phyloP scores from a whole-genome alignment of 1,139 yeast genomes.

The Taphrina confusa region DNA sequence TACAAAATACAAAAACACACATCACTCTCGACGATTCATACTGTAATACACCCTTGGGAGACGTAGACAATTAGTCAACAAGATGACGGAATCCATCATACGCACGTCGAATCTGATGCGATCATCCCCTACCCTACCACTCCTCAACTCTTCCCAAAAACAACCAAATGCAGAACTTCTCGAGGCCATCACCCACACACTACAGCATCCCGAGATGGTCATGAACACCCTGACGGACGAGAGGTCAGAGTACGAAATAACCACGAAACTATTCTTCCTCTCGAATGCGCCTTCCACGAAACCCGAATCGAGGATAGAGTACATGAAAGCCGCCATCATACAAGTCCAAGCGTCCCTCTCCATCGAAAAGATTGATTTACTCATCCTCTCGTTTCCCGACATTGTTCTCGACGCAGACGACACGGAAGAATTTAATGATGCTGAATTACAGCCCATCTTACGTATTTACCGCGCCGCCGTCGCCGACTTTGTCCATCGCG shows the following conservation, averaged over 20 bases:
- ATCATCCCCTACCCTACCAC: conserved; percentile 7
- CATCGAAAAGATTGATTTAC: conserved; percentile 3
- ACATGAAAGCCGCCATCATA: conserved; percentile 2
- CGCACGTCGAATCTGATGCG: conserved; percentile 18
- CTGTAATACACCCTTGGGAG: too few species aligned
- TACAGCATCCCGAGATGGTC: background rate
- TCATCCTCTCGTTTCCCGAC: conserved; percentile 32
- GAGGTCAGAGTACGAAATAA: conserved; percentile 28
- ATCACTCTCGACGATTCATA: too few species aligned
- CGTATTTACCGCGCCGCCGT: conserved; percentile 11
- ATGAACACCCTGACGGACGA: conserved; percentile 15
- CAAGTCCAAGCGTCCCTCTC: background rate
- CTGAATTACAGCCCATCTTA: conserved; percentile 4
- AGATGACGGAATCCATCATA: background rate
- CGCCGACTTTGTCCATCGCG: background rate
- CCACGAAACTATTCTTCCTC: conserved; percentile 26
- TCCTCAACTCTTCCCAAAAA: conserved; percentile 11
- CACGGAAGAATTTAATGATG: conserved; percentile 6
- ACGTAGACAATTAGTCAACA: background rate
- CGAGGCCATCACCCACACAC: conserved; percentile 15
- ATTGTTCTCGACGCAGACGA: conserved; percentile 37
- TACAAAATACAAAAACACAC: too few species aligned
- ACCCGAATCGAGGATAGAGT: background rate
- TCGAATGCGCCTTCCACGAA: conserved; percentile 6
- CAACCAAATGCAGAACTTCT: conserved; percentile 20